Evolutionary conservation across 108 stramenopile genomes (phyloP).

Genomic region (Chaetoceros muelleri): DNA sequence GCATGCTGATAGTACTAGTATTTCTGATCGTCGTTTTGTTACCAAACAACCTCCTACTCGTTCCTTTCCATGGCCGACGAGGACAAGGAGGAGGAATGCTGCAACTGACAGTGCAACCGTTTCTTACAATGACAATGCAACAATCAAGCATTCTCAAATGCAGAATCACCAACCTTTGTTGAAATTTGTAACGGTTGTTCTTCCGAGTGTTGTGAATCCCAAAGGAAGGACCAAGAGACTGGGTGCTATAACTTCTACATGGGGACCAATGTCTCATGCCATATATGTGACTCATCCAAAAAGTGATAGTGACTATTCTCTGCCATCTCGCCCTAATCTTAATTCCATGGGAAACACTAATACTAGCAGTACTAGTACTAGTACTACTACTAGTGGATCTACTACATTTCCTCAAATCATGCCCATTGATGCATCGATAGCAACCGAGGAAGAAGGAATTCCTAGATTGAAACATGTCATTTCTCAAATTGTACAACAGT

Average conservation of each 20-base stretch:
- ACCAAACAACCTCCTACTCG: no score
- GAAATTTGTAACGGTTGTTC: constrained; percentile 59
- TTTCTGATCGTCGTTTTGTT: no score
- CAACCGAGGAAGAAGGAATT: constrained; percentile 44
- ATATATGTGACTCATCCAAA: constrained; percentile 59
- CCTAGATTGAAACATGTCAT: constrained; percentile 65
- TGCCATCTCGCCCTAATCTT: constrained; percentile 25
- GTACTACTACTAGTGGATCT: no score
- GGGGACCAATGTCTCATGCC: constrained; percentile 60
- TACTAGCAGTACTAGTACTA: not conserved
- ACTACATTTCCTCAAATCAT: constrained; percentile 62
- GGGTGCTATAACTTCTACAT: constrained; percentile 64
- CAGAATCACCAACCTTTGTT: no score
- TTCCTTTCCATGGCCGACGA: no score
- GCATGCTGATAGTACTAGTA: no score
- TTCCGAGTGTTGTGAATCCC: constrained; percentile 74
- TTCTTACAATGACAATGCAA: no score
- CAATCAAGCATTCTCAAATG: no score
- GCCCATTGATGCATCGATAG: constrained; percentile 48
- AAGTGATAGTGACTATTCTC: constrained; percentile 30
- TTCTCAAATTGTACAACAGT: constrained; percentile 30
- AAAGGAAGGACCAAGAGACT: constrained; percentile 42
- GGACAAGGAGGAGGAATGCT: no score
- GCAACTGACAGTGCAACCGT: no score
- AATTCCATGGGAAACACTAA: no score